Base-by-base conservation (phyloP, 805 yeast species). In the Kuraishia hungarica region DNA sequence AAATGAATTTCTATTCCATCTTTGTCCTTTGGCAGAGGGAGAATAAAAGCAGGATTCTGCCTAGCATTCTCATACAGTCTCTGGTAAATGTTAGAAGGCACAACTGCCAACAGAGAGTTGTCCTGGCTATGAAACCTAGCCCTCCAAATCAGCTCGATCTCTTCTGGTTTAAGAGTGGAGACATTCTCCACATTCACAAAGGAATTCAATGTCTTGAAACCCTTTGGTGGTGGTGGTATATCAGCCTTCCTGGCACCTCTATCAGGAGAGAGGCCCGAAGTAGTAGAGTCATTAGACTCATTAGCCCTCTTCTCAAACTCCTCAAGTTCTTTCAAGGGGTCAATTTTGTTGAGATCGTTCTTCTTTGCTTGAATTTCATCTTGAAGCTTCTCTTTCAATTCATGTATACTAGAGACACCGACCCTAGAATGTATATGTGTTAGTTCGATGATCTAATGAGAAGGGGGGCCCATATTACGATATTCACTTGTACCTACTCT, bases 91-190 rank as follows among this genome's bases (percentile, higher is more conserved):
- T 72, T 72, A 1, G 70, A 68, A 8, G 81, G 78, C 46, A 90
- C 72, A 0, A 81, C 75, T 0, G 97, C 96, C 60, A 83, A 78
- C 58, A 94, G 64, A 8, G 84, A 69, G 51, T 82, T 72, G 6
- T 82, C 84, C 56, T 80, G 80, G 56, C 70, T 67, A 50, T 80
- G 80, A 71, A 92, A 92, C 60, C 97, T 80, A 0, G 96, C 90
- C 66, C 89, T 83, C 99, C 99, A 94, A 20, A 94, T 72, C 61
- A 80, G 78, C 62, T 88, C 96, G 53, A 93, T 73, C 62, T 89
- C 96, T 58, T 79, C 76, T 2, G 67, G 61, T 0, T 81, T 78
- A 53, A 92, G 77, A 3, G 73, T 76, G 52, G 70, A 57, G 51
- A 89, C 60, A 67, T 90, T 92, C 0, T 79, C 87, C 7, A 82